These are phyloP conservation scores for Elongisporangium senticosum DNA, from an alignment of 352 stramenopile genomes.

Conservation along the genomic window DNA sequence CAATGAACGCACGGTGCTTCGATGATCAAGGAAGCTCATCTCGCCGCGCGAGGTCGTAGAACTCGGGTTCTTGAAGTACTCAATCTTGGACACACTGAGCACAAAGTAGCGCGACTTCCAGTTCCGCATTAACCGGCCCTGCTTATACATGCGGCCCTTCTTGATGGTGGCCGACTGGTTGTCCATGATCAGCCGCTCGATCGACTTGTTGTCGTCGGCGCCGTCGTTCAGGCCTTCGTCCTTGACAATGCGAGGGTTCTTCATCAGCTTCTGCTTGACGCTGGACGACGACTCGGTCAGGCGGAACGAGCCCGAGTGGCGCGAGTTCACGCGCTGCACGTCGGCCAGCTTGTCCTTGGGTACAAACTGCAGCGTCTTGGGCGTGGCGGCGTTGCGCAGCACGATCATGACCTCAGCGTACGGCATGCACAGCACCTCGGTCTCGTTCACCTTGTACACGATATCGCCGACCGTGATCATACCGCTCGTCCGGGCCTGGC, in stretches of 20 bases:
- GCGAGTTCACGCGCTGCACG: constrained; percentile 79
- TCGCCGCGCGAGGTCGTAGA: constrained; percentile 70
- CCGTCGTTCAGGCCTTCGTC: constrained; percentile 49
- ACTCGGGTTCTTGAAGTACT: constrained; percentile 81
- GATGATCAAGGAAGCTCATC: constrained; percentile 74
- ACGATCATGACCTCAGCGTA: constrained; percentile 84
- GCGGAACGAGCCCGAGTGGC: constrained; percentile 70
- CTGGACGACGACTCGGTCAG: constrained; percentile 55
- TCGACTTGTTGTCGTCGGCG: constrained; percentile 71
- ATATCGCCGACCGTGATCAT: constrained; percentile 84
- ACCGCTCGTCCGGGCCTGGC: constrained; percentile 75
- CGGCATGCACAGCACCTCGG: constrained; percentile 77
- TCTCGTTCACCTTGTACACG: constrained; percentile 85
- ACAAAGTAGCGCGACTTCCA: constrained; percentile 89
- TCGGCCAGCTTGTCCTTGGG: constrained; percentile 81
- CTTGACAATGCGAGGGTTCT: constrained; percentile 66
- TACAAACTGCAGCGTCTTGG: constrained; percentile 81
- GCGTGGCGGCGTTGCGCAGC: constrained; percentile 52
- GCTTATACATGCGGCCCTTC: constrained; percentile 86
- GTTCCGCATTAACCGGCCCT: constrained; percentile 73
- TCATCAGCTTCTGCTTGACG: constrained; percentile 68
- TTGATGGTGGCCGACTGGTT: constrained; percentile 85
- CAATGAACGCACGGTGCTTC: constrained; percentile 72
- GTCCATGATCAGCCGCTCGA: constrained; percentile 77
- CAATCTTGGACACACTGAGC: constrained; percentile 81